These are phyloP conservation scores for Neonothopanus nambi DNA, from an alignment of 1,284 basidiomycete species.

Conservation along the genomic window DNA sequence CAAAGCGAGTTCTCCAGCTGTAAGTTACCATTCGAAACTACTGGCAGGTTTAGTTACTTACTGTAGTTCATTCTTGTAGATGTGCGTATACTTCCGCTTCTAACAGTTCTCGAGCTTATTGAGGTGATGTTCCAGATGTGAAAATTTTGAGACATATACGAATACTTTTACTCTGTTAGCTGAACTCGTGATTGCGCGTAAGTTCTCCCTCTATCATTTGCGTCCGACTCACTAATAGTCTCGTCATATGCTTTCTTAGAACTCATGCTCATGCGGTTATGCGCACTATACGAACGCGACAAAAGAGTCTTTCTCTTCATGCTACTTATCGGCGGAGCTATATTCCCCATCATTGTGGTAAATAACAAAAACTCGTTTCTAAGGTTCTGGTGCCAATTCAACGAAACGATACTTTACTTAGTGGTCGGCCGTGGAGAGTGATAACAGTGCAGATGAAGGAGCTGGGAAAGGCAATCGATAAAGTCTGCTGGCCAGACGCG, in stretches of 20 bases:
- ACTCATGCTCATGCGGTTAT: conserved; percentile 1
- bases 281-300: conserved; percentile 3
- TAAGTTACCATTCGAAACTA: too few relatives aligned
- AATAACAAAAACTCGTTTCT: too few relatives aligned
- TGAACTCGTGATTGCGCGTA: neutral
- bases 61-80: neutral
- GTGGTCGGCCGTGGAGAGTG: conserved; percentile 7
- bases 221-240: neutral
- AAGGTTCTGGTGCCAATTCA: neutral
- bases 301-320: neutral
- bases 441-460: conserved; percentile 1
- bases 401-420: too few relatives aligned
- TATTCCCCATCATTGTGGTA: conserved; percentile 6
- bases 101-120: too few relatives aligned
- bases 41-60: neutral
- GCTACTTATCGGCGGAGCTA: neutral
- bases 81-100: neutral
- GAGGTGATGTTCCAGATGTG: too few relatives aligned
- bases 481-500: conserved; percentile 8
- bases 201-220: neutral
- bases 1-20: neutral
- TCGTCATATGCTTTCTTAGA: neutral
- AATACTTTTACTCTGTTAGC: conserved; percentile 1
- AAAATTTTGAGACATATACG: neutral
- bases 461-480: conserved; percentile 16